Evolutionary conservation across 257 asterid genomes (phyloP).

Genomic region (Leptodermis oblonga): DNA sequence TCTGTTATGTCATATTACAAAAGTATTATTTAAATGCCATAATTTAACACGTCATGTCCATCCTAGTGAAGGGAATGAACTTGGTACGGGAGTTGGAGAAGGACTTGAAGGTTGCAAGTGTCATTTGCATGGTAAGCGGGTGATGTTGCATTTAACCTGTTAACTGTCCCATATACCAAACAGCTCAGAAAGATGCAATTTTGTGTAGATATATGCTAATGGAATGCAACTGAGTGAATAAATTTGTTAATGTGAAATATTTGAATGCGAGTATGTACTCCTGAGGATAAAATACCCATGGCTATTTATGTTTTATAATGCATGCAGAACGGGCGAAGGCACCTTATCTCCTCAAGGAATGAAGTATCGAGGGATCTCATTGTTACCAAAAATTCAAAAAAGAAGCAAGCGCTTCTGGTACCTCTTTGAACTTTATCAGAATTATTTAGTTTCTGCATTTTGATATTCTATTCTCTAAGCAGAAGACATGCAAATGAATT

Average conservation of each 20-base stretch:
- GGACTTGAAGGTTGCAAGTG: constrained; percentile 98
- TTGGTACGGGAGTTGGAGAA: constrained; percentile 91
- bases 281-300: not conserved
- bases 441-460: constrained; percentile 9
- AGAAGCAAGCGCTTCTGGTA: constrained; percentile 96
- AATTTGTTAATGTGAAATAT: not conserved
- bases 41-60: constrained; percentile 4
- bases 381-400: constrained; percentile 72
- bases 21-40: not conserved
- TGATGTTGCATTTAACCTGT: constrained; percentile 34
- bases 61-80: constrained; percentile 94
- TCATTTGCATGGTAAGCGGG: constrained; percentile 98
- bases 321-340: constrained; percentile 90
- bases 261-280: not conserved
- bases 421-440: constrained; percentile 23
- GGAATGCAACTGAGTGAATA: not conserved
- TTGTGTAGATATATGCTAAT: not conserved
- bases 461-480: not conserved
- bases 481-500: not conserved
- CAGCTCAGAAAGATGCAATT: not conserved
- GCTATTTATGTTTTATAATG: not conserved
- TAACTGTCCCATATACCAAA: constrained; percentile 13
- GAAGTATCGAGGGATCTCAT: constrained; percentile 98
- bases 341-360: constrained; percentile 88
- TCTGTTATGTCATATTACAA: not conserved